Conservation (phyloP, 164 flowering plant genomes). For the Euptelea pleiosperma region DNA sequence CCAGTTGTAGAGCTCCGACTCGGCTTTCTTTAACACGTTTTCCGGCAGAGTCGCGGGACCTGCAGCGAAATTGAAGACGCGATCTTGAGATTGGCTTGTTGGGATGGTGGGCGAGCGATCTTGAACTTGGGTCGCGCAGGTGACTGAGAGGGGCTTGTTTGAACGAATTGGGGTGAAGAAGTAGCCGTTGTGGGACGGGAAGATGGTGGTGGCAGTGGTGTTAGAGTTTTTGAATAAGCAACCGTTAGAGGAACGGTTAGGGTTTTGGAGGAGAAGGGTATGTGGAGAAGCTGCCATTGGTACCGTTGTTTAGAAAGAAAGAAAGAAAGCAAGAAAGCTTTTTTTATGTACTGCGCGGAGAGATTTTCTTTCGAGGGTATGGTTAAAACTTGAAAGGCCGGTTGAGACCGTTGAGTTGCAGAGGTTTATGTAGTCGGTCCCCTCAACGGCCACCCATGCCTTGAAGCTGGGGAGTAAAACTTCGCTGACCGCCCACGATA, state of each 20-base stretch:
- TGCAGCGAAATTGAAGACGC: slow-evolving; percentile 91
- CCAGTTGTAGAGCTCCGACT: slow-evolving; percentile 84
- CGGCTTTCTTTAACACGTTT: slow-evolving; percentile 62
- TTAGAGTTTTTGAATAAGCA: slow-evolving; percentile 5
- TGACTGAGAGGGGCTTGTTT: slow-evolving; percentile 23
- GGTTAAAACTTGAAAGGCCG: no score
- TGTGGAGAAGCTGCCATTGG: slow-evolving; percentile 35
- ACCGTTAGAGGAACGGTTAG: slow-evolving; percentile 6
- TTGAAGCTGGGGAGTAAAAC: no score
- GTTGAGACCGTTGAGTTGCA: no score
- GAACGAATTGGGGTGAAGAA: slow-evolving; percentile 12
- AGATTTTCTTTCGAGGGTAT: no score
- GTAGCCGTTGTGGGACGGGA: slow-evolving; percentile 9
- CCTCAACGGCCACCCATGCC: no score
- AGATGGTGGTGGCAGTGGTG: no score
- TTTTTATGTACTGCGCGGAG: no score
- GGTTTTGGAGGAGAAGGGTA: slow-evolving; percentile 39
- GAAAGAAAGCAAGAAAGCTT: slow-evolving; percentile 1
- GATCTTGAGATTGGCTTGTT: slow-evolving; percentile 25
- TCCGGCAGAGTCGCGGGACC: slow-evolving; percentile 87
- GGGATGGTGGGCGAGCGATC: slow-evolving; percentile 13
- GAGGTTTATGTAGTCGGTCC: no score
- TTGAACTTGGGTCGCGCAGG: slow-evolving; percentile 31
- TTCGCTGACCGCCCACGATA: no score
- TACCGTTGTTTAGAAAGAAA: slow-evolving; percentile 12